These are phyloP conservation scores for Chlorella sp. DNA, from an alignment of 139 green algal species.

Conservation along the genomic window DNA sequence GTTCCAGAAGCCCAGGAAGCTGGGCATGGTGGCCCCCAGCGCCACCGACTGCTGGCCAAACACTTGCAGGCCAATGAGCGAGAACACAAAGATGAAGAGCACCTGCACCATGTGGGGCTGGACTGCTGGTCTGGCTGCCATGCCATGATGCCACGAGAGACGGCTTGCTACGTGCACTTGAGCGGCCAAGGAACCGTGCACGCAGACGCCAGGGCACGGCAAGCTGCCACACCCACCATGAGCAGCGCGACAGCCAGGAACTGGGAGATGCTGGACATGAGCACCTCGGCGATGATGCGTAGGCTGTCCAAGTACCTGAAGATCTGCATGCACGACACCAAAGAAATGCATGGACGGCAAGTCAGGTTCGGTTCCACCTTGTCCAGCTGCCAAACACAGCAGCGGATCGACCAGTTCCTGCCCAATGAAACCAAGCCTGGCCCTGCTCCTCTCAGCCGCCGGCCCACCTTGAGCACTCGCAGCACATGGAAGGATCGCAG, in stretches of 20 bases:
- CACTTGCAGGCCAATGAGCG: slow-evolving; percentile 86
- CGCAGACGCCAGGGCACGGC: background rate
- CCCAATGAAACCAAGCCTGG: no score
- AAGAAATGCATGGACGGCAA: no score
- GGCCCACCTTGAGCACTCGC: slow-evolving; percentile 68
- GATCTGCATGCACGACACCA: background rate
- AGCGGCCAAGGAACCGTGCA: no score
- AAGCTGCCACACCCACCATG: slow-evolving; percentile 28
- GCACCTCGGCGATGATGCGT: slow-evolving; percentile 74
- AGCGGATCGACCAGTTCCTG: no score
- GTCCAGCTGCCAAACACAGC: slow-evolving; percentile 3
- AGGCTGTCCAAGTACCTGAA: slow-evolving; percentile 76
- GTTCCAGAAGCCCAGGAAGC: slow-evolving; percentile 79
- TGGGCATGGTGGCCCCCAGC: slow-evolving; percentile 56
- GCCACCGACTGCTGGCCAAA: slow-evolving; percentile 40
- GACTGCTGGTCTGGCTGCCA: no score
- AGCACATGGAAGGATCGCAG: slow-evolving; percentile 80
- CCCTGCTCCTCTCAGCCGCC: no score
- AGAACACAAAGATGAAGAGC: slow-evolving; percentile 86
- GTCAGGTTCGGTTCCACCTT: background rate
- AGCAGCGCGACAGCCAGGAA: slow-evolving; percentile 82
- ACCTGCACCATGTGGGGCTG: background rate
- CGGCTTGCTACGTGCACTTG: no score
- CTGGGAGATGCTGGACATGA: slow-evolving; percentile 65
- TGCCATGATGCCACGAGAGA: no score